Evolutionary conservation across 305 asterid genomes (phyloP).

Genomic region (Fraxinus albicans): DNA sequence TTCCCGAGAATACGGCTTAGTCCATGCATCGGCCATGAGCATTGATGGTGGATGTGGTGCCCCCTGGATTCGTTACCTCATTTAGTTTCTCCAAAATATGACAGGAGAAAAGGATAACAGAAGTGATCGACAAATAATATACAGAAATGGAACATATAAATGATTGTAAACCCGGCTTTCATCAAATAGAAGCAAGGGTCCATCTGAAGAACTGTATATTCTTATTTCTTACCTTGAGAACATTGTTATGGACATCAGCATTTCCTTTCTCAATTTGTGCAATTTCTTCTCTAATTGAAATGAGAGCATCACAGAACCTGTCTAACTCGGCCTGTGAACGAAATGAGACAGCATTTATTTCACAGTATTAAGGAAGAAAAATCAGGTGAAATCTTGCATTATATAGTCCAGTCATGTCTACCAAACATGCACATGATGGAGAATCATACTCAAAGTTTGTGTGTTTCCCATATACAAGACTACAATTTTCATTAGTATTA

Average conservation of each 20-base stretch:
- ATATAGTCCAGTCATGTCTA: not conserved
- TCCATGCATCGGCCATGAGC: slow-evolving; percentile 94
- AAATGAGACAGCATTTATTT: slow-evolving; percentile 12
- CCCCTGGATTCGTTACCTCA: slow-evolving; percentile 44
- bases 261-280: slow-evolving; percentile 79
- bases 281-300: slow-evolving; percentile 93
- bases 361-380: not conserved
- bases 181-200: not conserved
- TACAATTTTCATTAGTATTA: slow-evolving; percentile 18
- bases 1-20: slow-evolving; percentile 88
- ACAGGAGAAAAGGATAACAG: not conserved
- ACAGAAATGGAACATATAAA: not conserved
- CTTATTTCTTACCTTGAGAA: slow-evolving; percentile 69
- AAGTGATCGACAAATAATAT: not conserved
- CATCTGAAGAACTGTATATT: slow-evolving; percentile 5
- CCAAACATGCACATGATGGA: not conserved
- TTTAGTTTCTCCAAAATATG: slow-evolving; percentile 21
- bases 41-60: slow-evolving; percentile 97
- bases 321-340: slow-evolving; percentile 81
- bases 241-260: slow-evolving; percentile 75
- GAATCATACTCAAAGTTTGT: not conserved
- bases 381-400: not conserved
- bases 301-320: slow-evolving; percentile 89
- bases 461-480: not conserved
- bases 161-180: not conserved